Conservation (phyloP, 352 stramenopile genomes). For the Phytophthora lateralis region DNA sequence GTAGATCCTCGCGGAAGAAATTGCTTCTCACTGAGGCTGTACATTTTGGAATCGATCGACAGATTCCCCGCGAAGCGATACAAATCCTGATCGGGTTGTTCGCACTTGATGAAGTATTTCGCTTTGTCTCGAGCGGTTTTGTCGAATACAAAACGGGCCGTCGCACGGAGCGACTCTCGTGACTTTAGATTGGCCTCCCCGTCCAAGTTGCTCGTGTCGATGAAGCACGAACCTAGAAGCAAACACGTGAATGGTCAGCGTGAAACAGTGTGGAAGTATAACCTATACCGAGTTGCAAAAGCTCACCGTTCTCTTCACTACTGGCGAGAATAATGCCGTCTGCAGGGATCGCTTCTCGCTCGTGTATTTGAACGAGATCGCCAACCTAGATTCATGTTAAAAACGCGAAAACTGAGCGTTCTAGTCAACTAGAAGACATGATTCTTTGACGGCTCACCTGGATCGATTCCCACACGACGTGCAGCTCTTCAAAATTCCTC, state of each 20-base stretch:
- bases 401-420: background rate
- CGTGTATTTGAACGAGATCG: slow-evolving; percentile 84
- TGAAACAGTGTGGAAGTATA: background rate
- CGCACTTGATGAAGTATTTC: slow-evolving; percentile 75
- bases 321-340: slow-evolving; percentile 91
- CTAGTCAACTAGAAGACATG: background rate
- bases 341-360: slow-evolving; percentile 89
- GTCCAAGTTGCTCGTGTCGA: slow-evolving; percentile 86
- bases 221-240: slow-evolving; percentile 67
- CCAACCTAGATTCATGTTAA: slow-evolving; percentile 54
- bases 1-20: slow-evolving; percentile 74
- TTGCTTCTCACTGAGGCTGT: slow-evolving; percentile 77
- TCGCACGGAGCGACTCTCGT: slow-evolving; percentile 54
- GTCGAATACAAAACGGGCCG: slow-evolving; percentile 45
- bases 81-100: slow-evolving; percentile 77
- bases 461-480: slow-evolving; percentile 76
- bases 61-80: slow-evolving; percentile 82
- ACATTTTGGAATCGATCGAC: slow-evolving; percentile 58
- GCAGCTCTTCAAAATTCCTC: slow-evolving; percentile 64
- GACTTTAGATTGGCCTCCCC: slow-evolving; percentile 82
- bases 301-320: slow-evolving; percentile 75
- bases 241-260: background rate
- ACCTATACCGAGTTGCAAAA: background rate
- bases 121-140: slow-evolving; percentile 36
- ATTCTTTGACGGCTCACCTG: slow-evolving; percentile 40